phyloP scores from a whole-genome alignment of 805 yeast genomes.

The Metschnikowia henanensis region DNA sequence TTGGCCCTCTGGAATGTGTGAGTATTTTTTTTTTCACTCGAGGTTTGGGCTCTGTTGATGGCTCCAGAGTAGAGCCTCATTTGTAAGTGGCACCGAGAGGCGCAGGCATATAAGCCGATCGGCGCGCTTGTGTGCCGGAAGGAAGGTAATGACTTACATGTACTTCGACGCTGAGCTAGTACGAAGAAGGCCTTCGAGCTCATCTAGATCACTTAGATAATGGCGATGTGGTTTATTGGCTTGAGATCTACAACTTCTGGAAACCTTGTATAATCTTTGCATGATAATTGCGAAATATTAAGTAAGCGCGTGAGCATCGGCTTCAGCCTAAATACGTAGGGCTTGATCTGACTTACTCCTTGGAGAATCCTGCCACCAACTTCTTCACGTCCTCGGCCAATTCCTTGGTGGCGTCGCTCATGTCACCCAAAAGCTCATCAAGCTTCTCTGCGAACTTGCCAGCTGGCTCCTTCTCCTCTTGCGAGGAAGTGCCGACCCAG shows the following conservation, averaged over 20 bases:
- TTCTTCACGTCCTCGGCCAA: slow-evolving; percentile 26
- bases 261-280: too few relatives aligned
- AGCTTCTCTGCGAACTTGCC: slow-evolving; percentile 19
- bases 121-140: not conserved
- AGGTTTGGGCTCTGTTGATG: not conserved
- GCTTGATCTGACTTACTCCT: slow-evolving; percentile 5
- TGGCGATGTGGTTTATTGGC: too few relatives aligned
- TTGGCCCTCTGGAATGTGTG: not conserved
- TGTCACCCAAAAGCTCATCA: slow-evolving; percentile 22
- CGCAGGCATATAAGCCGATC: not conserved
- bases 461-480: slow-evolving; percentile 16
- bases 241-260: too few relatives aligned
- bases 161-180: too few relatives aligned
- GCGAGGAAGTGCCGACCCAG: slow-evolving; percentile 44
- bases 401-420: slow-evolving; percentile 19
- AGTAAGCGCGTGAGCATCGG: too few relatives aligned
- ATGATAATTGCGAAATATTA: too few relatives aligned
- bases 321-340: not conserved
- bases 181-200: too few relatives aligned
- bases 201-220: too few relatives aligned
- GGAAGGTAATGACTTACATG: not conserved
- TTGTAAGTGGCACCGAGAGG: not conserved
- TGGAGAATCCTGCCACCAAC: slow-evolving; percentile 26
- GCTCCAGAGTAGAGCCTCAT: not conserved
- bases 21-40: not conserved